Conservation (phyloP, 2,329 filamentous ascomycete genomes). For the Aspergillus jensenii region DNA sequence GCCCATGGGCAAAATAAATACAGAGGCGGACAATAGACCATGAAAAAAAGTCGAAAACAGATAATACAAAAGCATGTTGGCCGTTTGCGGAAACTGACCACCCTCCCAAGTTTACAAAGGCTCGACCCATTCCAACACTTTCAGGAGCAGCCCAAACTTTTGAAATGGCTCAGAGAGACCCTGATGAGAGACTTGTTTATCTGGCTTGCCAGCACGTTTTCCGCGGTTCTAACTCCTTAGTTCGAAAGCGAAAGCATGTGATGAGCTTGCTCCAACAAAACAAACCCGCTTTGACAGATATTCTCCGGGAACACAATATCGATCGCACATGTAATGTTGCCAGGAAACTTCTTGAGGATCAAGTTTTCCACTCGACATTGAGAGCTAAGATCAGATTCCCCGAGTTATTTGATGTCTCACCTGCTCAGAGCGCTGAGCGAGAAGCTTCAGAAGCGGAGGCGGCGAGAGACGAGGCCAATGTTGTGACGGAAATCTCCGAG, state of each 20-base stretch:
- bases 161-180: no score
- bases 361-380: not conserved
- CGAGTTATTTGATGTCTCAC: not conserved
- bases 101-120: no score
- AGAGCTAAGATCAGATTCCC: slow-evolving; percentile 3
- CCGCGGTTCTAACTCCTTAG: no score
- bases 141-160: no score
- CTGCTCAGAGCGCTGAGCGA: not conserved
- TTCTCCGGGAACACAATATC: not conserved
- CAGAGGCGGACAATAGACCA: not conserved
- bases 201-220: no score
- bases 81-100: no score
- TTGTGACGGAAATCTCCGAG: not conserved
- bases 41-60: not conserved
- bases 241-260: no score
- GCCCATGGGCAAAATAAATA: not conserved
- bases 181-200: no score
- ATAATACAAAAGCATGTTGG: no score
- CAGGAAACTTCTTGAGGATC: not conserved
- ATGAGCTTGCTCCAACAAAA: not conserved
- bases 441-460: slow-evolving; percentile 4
- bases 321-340: not conserved
- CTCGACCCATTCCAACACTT: no score
- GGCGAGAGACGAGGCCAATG: slow-evolving; percentile 1
- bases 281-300: not conserved